Evolutionary conservation across 2,329 filamentous ascomycete genomes (phyloP), one percentile per base, ranked within the genome.

Genomic region (Trichothecium sympodiale): DNA sequence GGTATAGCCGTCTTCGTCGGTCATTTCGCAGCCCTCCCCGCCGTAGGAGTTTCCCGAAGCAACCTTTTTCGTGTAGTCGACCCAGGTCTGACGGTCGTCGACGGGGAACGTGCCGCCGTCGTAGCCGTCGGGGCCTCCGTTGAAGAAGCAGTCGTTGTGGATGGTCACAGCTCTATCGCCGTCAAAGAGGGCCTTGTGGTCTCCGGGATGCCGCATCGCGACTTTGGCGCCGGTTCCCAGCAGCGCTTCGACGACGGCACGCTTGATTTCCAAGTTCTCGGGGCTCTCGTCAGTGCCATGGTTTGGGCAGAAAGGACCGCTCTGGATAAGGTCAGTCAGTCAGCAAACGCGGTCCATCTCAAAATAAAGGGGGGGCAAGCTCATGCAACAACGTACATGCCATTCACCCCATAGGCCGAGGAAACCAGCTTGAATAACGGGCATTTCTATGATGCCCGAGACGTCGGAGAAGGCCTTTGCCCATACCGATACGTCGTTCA

Each of bases 131-230:
- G 40, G 45, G 53, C 61, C 17, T 50, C 48, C 8, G 50, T 49
- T 13, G 51, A 48, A n/a, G 48, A 51, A 17, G 52, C 52, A 25
- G 47, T 48, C 15, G 57, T 58, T 14, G 54, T 60, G 14, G 35
- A 55, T 44, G 1, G 54, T 61, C 1, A 47, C 54, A 3, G 46
- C 50, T 26, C 38, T 32, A 26, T 44, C 35, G 20, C 18, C 34
- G 15, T 36, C 17, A 18, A 32, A 42, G 20, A 44, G 34, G 14
- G 20, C 31, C 15, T 33, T 29, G 36, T 44, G 42, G 29, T 44
- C 42, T 10, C 28, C 27, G 17, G 42, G 42, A 29, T 44, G 42
- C 9, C 42, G 40, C 13, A 44, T 29, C 4, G 42, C 42, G n/a
- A 44, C 30, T 30, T 42, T 44, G 23, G 17, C 15, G 10, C 38